Evolutionary conservation across 345 rosid genomes (phyloP).

Genomic region (Balakata baccata): DNA sequence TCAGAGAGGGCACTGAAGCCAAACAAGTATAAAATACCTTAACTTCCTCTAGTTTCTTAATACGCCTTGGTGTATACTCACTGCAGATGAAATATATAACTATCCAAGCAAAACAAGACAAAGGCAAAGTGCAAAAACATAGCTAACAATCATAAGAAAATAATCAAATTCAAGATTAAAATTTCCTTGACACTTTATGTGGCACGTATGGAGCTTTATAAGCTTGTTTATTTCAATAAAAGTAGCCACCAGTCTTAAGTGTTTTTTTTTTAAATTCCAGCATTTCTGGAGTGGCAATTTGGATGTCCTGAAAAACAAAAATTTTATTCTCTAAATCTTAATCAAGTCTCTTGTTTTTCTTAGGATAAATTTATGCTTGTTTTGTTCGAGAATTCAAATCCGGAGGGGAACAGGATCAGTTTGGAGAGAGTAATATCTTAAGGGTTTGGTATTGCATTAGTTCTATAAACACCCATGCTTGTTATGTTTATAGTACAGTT

Average conservation of each 20-base stretch:
- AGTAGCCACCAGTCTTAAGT: background rate
- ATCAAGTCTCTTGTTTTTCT: too few relatives aligned
- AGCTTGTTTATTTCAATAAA: background rate
- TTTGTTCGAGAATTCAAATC: too few relatives aligned
- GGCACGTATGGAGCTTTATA: background rate
- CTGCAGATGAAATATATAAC: conserved; percentile 41
- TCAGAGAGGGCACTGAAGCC: conserved; percentile 7
- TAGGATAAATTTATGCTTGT: too few relatives aligned
- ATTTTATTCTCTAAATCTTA: too few relatives aligned
- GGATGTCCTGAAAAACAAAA: too few relatives aligned
- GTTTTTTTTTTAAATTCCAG: too few relatives aligned
- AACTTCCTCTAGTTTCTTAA: conserved; percentile 75
- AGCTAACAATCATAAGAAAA: background rate
- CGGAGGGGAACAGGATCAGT: too few relatives aligned
- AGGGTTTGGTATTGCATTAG: too few relatives aligned
- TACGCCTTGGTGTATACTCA: conserved; percentile 90
- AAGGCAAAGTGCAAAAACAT: conserved; percentile 10
- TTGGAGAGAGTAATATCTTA: too few relatives aligned
- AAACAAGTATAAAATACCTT: conserved; percentile 47
- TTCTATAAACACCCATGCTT: too few relatives aligned
- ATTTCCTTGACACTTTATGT: background rate
- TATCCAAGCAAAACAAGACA: conserved; percentile 9
- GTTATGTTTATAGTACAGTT: too few relatives aligned
- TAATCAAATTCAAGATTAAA: background rate
- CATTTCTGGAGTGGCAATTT: too few relatives aligned